These are phyloP conservation scores for Panicum miliaceum DNA, from an alignment of 176 grass and related monocot genomes.

Conservation along the genomic window DNA sequence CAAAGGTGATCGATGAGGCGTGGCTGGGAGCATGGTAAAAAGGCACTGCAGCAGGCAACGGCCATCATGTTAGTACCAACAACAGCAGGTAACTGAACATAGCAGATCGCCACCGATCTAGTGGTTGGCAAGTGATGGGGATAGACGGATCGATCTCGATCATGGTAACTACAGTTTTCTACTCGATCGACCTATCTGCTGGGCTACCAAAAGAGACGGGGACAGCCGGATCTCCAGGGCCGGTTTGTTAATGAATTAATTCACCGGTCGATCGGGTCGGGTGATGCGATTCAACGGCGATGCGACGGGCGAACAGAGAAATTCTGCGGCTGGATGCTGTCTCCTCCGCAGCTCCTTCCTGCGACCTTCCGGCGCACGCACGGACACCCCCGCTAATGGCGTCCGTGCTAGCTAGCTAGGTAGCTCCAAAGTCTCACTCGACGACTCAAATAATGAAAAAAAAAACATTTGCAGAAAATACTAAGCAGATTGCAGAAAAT, in stretches of 20 bases:
- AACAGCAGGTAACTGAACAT: not conserved
- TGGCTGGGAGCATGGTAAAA: not conserved
- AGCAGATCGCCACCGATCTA: not conserved
- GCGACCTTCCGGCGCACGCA: constrained; percentile 15
- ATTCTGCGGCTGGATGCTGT: constrained; percentile 28
- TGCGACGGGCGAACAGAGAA: not conserved
- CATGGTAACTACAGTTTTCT: constrained; percentile 3
- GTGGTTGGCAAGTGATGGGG: not conserved
- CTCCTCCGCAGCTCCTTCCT: not conserved
- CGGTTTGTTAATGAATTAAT: not conserved
- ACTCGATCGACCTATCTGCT: not conserved
- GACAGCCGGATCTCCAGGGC: not conserved
- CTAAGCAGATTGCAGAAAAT: too few species aligned
- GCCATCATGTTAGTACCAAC: not conserved
- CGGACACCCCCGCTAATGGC: not conserved
- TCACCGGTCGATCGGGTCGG: too few species aligned
- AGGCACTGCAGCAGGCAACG: not conserved
- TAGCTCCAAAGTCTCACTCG: too few species aligned
- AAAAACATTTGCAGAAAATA: too few species aligned
- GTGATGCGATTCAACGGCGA: not conserved
- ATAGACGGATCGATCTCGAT: not conserved
- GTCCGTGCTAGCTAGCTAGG: too few species aligned
- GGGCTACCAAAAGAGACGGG: not conserved
- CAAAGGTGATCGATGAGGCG: too few species aligned
- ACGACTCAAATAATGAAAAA: too few species aligned